These are phyloP conservation scores for Magnolia changhungtana DNA, from an alignment of 164 flowering plant species.

Conservation along the genomic window DNA sequence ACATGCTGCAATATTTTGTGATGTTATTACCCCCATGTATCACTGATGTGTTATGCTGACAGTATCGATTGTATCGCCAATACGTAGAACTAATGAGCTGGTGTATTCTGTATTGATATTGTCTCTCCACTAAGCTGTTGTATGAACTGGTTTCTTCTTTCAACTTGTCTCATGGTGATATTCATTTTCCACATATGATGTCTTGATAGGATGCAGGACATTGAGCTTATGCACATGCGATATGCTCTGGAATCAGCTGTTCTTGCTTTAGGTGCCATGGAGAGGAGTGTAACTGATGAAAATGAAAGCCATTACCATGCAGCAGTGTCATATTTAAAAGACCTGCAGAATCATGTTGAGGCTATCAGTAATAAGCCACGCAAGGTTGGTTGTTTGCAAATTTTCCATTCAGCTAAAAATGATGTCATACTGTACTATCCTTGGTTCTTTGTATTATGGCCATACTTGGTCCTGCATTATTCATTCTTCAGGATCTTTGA, in stretches of 20 bases:
- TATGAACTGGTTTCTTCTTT: constrained; percentile 2
- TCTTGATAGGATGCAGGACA: constrained; percentile 74
- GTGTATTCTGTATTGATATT: not conserved
- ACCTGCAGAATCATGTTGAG: constrained; percentile 69
- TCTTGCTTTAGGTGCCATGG: constrained; percentile 86
- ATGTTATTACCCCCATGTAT: no score
- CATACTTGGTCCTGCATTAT: no score
- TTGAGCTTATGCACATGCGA: constrained; percentile 97
- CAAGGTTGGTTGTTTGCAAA: constrained; percentile 50
- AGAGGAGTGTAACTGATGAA: constrained; percentile 40
- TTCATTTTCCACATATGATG: constrained; percentile 3
- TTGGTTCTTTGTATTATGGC: not conserved
- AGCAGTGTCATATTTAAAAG: constrained; percentile 56
- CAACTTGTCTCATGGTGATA: constrained; percentile 7
- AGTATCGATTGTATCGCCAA: not conserved
- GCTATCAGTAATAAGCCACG: constrained; percentile 68
- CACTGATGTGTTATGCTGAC: not conserved
- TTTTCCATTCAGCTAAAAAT: constrained; percentile 3
- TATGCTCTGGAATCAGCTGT: constrained; percentile 82
- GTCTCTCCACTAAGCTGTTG: not conserved
- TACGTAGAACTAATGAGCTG: not conserved
- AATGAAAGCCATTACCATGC: constrained; percentile 33
- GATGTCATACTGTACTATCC: not conserved
- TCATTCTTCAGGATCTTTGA: no score
- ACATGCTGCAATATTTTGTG: no score